Evolutionary conservation across 306 rosid genomes (phyloP), one percentile per base, ranked within the genome.

Genomic region (Trifolium dubium): DNA sequence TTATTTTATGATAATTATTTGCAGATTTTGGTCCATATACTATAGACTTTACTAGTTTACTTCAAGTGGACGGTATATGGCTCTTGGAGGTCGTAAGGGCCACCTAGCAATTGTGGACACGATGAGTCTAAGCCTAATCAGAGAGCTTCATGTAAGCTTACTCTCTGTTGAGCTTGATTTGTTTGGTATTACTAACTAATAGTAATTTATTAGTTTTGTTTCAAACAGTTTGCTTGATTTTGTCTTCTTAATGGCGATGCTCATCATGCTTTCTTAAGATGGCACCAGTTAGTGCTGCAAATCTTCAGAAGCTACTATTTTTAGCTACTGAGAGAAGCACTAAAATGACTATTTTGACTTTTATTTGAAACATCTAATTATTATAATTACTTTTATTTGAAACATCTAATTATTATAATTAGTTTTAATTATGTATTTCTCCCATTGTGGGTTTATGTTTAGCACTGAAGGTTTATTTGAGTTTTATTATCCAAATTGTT

Each of bases 21-120:
- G 86, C 95, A 94, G 97, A 41, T 43, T 85, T 88, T 34, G 97
- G 97, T 73, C 99, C 93, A 3, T 94, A 89, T 84, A 88, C 85
- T 5, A 77, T 94, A 69, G 95, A 87, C 81, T 88, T 88, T 79
- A n/a, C n/a, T n/a, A n/a, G n/a, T n/a, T n/a, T n/a, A 88, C 95
- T 46, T 78, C 90, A 43, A 92, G 85, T 78, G 97, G 96, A 74
- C 89, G 94, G 44, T 82, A 88, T 75, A 87, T 92, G 96, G 80
- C 87, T 55, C 35, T 87, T 67, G 89, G 89, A 40, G 98, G 98
- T 62, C 90, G 80, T 30, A 94, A 91, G 82, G 98, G 97, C 30
- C 97, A 94, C 78, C 77, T 94, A 53, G 97, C 92, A 54, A 82
- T 94, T 64, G 83, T 94, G 67, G 97, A 94, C 83, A 64, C 81